Conservation (phyloP, 129 eudicot genomes). For the Erigeron canadensis region DNA sequence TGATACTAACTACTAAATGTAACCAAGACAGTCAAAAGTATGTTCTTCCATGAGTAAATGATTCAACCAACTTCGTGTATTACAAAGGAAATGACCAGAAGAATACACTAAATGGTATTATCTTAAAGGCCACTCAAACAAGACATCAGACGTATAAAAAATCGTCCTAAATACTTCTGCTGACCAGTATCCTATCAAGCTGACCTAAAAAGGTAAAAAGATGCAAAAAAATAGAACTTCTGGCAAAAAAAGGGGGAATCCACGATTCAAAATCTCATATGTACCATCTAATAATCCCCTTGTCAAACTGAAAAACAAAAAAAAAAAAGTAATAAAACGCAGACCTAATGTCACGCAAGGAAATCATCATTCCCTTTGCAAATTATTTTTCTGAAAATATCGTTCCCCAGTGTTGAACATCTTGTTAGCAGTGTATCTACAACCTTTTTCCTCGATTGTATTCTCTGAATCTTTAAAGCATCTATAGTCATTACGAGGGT, state of each 20-base stretch:
- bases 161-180: not conserved
- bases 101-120: constrained; percentile 11
- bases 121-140: constrained; percentile 10
- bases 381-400: constrained; percentile 33
- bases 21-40: constrained; percentile 3
- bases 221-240: not conserved
- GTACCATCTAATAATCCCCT: constrained; percentile 42
- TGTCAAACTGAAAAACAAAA: constrained; percentile 23
- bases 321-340: constrained; percentile 25
- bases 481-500: constrained; percentile 16
- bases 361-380: constrained; percentile 32
- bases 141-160: constrained; percentile 17
- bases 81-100: constrained; percentile 6
- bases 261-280: constrained; percentile 32
- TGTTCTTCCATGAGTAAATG: not conserved
- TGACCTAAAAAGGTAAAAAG: constrained; percentile 5
- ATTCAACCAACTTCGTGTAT: constrained; percentile 19
- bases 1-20: not conserved
- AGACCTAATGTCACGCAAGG: constrained; percentile 19
- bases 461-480: not conserved
- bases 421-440: constrained; percentile 36
- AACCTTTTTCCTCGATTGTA: constrained; percentile 25
- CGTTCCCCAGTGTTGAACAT: constrained; percentile 28
- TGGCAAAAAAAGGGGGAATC: constrained; percentile 17
- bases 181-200: not conserved